Percentiles rank a stretch among this genome's conserved stretches.
These are phyloP conservation scores for Aspergillus baeticus DNA, from an alignment of 495 filamentous ascomycete genomes.

Conservation along the genomic window DNA sequence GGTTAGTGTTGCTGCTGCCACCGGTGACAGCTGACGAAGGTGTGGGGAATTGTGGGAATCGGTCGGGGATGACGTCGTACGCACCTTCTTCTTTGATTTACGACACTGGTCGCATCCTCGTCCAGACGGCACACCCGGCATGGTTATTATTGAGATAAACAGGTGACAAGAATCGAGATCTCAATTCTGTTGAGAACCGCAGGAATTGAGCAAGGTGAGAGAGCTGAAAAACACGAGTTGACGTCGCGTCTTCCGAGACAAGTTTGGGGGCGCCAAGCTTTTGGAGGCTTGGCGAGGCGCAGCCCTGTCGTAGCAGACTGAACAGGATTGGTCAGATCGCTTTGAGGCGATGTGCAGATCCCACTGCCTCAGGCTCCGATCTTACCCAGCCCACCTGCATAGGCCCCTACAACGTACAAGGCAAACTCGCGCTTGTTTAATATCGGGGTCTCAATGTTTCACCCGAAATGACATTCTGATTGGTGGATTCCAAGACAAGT, in stretches of 20 bases:
- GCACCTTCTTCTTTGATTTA: constrained; percentile 54
- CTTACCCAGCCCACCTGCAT: too few species aligned
- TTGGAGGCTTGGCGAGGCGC: constrained; percentile 9
- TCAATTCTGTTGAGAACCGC: too few species aligned
- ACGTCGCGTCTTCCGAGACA: neutral
- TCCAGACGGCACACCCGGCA: constrained; percentile 52
- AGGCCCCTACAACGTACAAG: too few species aligned
- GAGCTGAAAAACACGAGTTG: neutral
- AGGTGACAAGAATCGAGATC: neutral
- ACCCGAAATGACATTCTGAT: too few species aligned
- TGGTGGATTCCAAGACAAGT: too few species aligned
- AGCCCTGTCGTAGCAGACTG: neutral
- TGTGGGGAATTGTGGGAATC: neutral
- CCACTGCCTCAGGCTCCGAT: too few species aligned
- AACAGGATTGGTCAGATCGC: too few species aligned
- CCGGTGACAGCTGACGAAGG: too few species aligned
- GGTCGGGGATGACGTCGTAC: neutral
- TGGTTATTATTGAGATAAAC: constrained; percentile 15
- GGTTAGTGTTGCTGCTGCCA: too few species aligned
- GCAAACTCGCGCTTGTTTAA: too few species aligned
- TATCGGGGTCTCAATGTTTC: too few species aligned
- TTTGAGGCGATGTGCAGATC: too few species aligned
- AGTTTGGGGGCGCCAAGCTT: neutral
- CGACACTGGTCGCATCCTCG: constrained; percentile 51
- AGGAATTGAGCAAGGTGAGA: neutral